Evolutionary conservation across 1,284 basidiomycete genomes (phyloP), one percentile per base, ranked within the genome.

Genomic region (Thelephora terrestris): DNA sequence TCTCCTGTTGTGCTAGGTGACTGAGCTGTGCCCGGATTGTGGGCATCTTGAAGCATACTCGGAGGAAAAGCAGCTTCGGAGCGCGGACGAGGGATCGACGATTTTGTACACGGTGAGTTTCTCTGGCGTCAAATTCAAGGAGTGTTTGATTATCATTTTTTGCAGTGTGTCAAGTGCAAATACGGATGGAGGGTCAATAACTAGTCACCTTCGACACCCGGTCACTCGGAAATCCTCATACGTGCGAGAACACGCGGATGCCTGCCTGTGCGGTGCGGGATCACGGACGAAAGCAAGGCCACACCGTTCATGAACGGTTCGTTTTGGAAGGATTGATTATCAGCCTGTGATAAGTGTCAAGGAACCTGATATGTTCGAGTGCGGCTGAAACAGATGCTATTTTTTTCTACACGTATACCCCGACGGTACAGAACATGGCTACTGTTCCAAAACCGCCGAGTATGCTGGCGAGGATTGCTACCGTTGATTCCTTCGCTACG

Each of bases 21-120:
- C 88, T 47, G 95, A 98, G 66, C 87, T 86, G 65, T 99, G 96
- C 62, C 91, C 91, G 1, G 78, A 79, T 46, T 99, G 95, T 60
- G 90, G 90, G 37, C 79, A 91, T 65, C 71, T 81, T 55, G 82
- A 85, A 57, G 85, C 86, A 21, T 87, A 77, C 57, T 85, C 83
- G 47, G 83, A 85, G 62, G 84, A 87, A 58, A 76, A 79, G 64
- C 69, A 92, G 81, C 71, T 92, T 58, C 78, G 91, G 47, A 88
- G 88, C 56, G 91, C 89, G 27, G 91, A 94, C 65, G 91, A 93
- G 71, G 91, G 90, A 2, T 88, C 88, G 29, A 94, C 91, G 5
- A 83, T 92, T 55, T 76, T 88, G 59, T 87, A 85, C 59, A 84
- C 78, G 7, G 83, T 85, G 59, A 52, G 79, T 69, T 34, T 49